Base-by-base conservation (phyloP, 164 flowering plant genomes). In the Stephania yunnanensis region DNA sequence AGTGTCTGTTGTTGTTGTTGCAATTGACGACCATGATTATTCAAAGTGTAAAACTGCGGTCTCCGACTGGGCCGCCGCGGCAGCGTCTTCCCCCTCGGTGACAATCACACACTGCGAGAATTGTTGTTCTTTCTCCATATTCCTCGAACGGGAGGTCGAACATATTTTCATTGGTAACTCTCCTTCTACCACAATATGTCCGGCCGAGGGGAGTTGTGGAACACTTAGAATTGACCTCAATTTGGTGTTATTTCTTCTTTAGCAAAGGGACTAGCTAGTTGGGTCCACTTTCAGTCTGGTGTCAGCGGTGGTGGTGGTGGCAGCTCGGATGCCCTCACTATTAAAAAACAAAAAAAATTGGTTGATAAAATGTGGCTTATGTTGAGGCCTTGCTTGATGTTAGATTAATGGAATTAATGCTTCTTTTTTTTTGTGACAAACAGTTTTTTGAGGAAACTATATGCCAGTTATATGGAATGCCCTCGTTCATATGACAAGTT, bases 401-500 rank as follows among this genome's bases (percentile, higher is more conserved):
- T 36, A 4, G 42, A 4, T 36, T 2, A 36, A 36, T 36, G 1
- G 1, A 36, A 36, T 36, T 36, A 4, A 36, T 36, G 42, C 42
- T 2, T 55, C 48, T 55, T 55, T 52, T 15, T n/a, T 25, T 44
- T 64, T 72, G 9, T n/a, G 58, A 75, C 15, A 73, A 61, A 25
- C 92, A 95, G 99, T 86, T 89, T 96, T 73, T 82, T 94, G 79
- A 94, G 79, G 71, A 94, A 91, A 85, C 69, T 96, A 72, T 96
- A 94, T 82, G 74, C 91, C 50, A 83, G 75, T 58, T 74, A 81
- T 71, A 78, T 80, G 73, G 97, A 89, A 82, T 96, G 99, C 61
- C 99, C 99, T 12, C 97, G 95, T 20, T 96, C 99, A 58, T 96
- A 96, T 85, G 99, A 96, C 81, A 94, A 92, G 84, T 83, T 96